Percentiles rank a stretch among this genome's conserved stretches.
Conservation (phyloP, 768 basidiomycete genomes). For the Mycena galericulata region DNA sequence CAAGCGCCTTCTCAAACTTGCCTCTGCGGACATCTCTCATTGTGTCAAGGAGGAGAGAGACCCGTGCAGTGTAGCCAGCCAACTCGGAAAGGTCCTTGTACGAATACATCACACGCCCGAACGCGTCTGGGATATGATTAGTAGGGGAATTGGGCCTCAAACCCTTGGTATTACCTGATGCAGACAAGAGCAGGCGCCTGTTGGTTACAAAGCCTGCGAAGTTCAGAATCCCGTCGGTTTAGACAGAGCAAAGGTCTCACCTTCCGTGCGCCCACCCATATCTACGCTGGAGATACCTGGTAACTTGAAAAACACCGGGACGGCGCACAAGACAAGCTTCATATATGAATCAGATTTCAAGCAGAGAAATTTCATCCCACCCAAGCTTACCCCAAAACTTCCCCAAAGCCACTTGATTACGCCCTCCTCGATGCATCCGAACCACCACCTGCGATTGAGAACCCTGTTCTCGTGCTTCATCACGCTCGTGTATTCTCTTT, state of each 20-base stretch:
- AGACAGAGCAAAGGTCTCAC: slow-evolving; percentile 50
- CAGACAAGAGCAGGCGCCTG: slow-evolving; percentile 86
- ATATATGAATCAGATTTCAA: slow-evolving; percentile 19
- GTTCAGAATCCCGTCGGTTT: background rate
- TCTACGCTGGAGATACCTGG: slow-evolving; percentile 77
- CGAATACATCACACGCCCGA: slow-evolving; percentile 96
- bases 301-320: slow-evolving; percentile 92
- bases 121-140: slow-evolving; percentile 71
- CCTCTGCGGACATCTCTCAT: slow-evolving; percentile 89
- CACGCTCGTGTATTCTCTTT: slow-evolving; percentile 87
- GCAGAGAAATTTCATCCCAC: background rate
- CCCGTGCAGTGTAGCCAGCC: slow-evolving; percentile 94
- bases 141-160: background rate
- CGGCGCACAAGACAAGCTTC: slow-evolving; percentile 88
- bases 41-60: slow-evolving; percentile 88
- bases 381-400: slow-evolving; percentile 82
- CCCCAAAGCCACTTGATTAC: slow-evolving; percentile 99
- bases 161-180: slow-evolving; percentile 66
- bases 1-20: slow-evolving; percentile 89
- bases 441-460: slow-evolving; percentile 86
- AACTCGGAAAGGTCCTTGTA: slow-evolving; percentile 97
- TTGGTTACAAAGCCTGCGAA: slow-evolving; percentile 94
- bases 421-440: slow-evolving; percentile 93
- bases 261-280: slow-evolving; percentile 91
- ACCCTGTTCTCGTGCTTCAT: slow-evolving; percentile 89